Evolutionary conservation across 164 flowering plant genomes (phyloP), one percentile per base, ranked within the genome.

Genomic region (Saururus chinensis): DNA sequence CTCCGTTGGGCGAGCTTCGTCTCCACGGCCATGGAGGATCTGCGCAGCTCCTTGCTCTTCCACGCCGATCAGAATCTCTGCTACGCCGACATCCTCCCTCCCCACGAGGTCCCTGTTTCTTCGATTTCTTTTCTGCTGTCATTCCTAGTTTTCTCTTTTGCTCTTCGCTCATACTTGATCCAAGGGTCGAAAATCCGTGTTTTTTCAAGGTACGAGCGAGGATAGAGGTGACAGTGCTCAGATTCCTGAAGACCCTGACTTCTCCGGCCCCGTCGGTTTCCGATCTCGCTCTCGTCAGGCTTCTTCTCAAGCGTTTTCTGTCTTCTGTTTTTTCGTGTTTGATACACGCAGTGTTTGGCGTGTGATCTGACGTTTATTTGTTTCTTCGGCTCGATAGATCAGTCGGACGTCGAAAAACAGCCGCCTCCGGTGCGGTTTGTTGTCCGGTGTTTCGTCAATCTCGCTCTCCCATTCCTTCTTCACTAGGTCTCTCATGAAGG

Each of bases 181-280:
- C n/a, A n/a, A n/a, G n/a, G 12, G 7, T 42, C 1, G 4, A 2
- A 7, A 45, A 12, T 45, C 49, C 2, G 17, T 45, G n/a, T 16
- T 52, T 54, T 20, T 17, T 68, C 42, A 80, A 88, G 96, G 98
- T 84, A 56, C 80, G 82, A 67, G 90, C 90, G 9, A 70, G 99
- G 71, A 90, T 90, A 57, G 85, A 93, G 80, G 86, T 90, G 0
- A 81, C 97, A 9, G 88, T 87, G 7, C 82, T 90, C 61, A 83
- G 74, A 73, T 87, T 90, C 66, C 90, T 93, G 65, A 80, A 71
- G 74, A 74, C 74, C 41, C 75, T 88, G 67, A 82, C 41, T 55
- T 84, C 96, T 65, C 70, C 82, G 0, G 60, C 70, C 68, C 97
- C 99, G 0, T 77, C 86, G 1, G 79, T 93, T 74, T 71, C 88